Evolutionary conservation across 352 stramenopile genomes (phyloP).

Genomic region (Pythium utonaiense): DNA sequence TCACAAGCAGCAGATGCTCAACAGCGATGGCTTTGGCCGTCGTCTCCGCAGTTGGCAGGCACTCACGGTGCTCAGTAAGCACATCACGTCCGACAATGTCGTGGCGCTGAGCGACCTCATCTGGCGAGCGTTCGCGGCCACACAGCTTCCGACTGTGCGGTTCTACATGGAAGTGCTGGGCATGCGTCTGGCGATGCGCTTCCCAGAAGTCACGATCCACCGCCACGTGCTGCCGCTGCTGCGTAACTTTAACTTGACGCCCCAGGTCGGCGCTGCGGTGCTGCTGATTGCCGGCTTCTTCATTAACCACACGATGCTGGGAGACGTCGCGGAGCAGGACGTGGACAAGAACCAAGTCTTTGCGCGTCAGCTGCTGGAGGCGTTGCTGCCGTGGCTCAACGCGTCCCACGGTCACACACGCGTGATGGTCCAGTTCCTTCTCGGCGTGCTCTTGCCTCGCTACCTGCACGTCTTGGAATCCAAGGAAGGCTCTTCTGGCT

Average conservation of each 20-base stretch:
- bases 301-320: conserved; percentile 22
- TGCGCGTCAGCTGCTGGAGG: conserved; percentile 35
- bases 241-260: conserved; percentile 61
- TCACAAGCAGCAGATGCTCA: conserved; percentile 82
- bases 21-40: conserved; percentile 76
- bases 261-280: conserved; percentile 62
- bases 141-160: conserved; percentile 62
- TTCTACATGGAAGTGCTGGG: conserved; percentile 85
- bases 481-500: not conserved
- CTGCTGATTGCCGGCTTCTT: conserved; percentile 46
- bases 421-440: conserved; percentile 73
- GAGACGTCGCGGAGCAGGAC: conserved; percentile 27
- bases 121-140: conserved; percentile 47
- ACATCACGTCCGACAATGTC: conserved; percentile 32
- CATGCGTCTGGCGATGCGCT: conserved; percentile 62
- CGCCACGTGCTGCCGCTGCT: conserved; percentile 57
- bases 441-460: conserved; percentile 59
- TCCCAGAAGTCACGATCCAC: conserved; percentile 39
- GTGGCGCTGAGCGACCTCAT: conserved; percentile 33
- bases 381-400: conserved; percentile 75
- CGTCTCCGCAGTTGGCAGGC: conserved; percentile 79
- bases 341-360: conserved; percentile 13
- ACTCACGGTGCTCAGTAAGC: conserved; percentile 62
- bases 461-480: conserved; percentile 37
- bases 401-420: conserved; percentile 76